Base-by-base conservation (phyloP, 306 rosid species). In the Ziziphus jujuba region DNA sequence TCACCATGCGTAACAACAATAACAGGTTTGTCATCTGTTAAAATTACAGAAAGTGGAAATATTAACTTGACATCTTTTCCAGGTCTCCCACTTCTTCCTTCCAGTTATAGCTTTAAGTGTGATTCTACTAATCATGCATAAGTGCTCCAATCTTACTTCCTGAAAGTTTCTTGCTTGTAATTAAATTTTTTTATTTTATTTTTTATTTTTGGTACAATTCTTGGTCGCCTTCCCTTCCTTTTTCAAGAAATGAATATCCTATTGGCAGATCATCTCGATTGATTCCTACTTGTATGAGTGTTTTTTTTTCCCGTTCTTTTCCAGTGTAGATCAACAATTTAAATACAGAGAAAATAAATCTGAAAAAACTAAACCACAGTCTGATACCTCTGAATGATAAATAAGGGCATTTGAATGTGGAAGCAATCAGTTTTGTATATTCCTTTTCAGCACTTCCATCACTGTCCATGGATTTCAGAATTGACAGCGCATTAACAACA, bases 1-100 rank as follows among this genome's bases (percentile, higher is more conserved):
- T 87, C 97, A 24, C 98, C 98, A 70, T 92, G 98, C 16, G 93
- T 89, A 50, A 86, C 68, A 63, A 87, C 91, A 65, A 87, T 75
- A 34, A 83, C 83, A 28, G 98, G 98, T 77, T 87, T 89, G 76
- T 92, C 96, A 89, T 92, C 98, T 89, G 80, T 49, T 28, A 61
- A 61, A 66, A 61, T 51, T 66, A 74, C 31, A 55, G 38, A 52
- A 50, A 36, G 14, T 11, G 67, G 49, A 53, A 43, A 17, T 74
- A 63, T 33, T 49, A 53, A 48, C 1, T 25, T 48, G 56, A 48
- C 5, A 43, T 12, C 7, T 62, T 25, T 5, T 10, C 13, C 8
- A 20, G 22, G 23, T 16, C 15, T 36, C 45, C 45, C 15, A 40
- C 45, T 40, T 40, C 3, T 40, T 40, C 45, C 45, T 40, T 40